Percentiles rank a stretch among this genome's conserved stretches.
Evolutionary conservation across 1,139 yeast genomes (phyloP).

Genomic region (Geotrichum histeridarum): DNA sequence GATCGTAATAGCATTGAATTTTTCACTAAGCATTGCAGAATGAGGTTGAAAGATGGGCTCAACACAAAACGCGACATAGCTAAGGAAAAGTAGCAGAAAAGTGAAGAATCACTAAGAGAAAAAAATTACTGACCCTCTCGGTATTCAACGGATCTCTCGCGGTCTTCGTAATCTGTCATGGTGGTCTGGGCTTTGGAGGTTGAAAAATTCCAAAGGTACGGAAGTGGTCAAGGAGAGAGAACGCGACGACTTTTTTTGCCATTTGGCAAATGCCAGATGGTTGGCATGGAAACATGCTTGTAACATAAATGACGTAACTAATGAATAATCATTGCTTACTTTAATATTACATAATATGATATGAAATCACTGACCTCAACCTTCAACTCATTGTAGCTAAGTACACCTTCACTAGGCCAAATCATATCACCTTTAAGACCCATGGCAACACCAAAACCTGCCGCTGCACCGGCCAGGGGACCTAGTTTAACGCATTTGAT

Average conservation of each 20-base stretch:
- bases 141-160: slow-evolving; percentile 20
- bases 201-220: background rate
- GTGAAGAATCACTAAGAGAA: background rate
- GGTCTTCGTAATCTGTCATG: slow-evolving; percentile 22
- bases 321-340: too few species aligned
- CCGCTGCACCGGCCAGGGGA: background rate
- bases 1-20: background rate
- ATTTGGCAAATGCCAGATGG: too few species aligned
- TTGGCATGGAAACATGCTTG: background rate
- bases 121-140: slow-evolving; percentile 21
- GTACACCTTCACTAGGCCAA: background rate
- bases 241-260: background rate
- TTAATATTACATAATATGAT: too few species aligned
- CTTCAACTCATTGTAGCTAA: background rate
- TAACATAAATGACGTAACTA: background rate
- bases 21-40: background rate
- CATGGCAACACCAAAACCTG: background rate
- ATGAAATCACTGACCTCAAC: too few species aligned
- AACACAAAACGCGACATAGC: background rate
- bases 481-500: slow-evolving; percentile 22
- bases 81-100: background rate
- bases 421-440: background rate
- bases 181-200: background rate
- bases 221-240: background rate
- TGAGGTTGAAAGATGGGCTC: background rate